Percentiles rank a stretch among this genome's conserved stretches.
Evolutionary conservation across 2,329 filamentous ascomycete genomes (phyloP).

Genomic region (Macroventuria anomochaeta): DNA sequence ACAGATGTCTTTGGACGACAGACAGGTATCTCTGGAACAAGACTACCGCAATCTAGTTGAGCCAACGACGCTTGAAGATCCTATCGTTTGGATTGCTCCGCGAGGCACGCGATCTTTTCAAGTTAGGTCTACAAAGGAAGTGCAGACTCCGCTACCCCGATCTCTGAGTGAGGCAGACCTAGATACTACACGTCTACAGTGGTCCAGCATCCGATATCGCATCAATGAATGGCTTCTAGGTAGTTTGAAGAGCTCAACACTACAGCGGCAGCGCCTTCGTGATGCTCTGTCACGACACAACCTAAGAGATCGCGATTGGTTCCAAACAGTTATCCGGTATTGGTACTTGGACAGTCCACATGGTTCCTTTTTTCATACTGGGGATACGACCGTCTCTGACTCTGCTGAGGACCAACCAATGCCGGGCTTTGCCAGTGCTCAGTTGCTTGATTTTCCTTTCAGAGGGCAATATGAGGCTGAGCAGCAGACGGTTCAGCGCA

Average conservation of each 20-base stretch:
- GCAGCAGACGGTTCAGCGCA: too few species aligned
- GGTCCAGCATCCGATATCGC: not conserved
- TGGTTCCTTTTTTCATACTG: not conserved
- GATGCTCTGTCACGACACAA: not conserved
- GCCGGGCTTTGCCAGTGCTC: too few species aligned
- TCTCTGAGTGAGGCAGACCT: not conserved
- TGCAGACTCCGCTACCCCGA: not conserved
- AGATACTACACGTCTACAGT: not conserved
- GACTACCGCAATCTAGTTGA: too few species aligned
- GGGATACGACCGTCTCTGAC: not conserved
- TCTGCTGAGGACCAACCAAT: not conserved
- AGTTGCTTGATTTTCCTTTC: not conserved
- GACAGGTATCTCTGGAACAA: not conserved
- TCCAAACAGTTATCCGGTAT: not conserved
- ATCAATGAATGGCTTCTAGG: not conserved
- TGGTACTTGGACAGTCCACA: not conserved
- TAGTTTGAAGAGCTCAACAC: not conserved
- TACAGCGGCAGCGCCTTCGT: not conserved
- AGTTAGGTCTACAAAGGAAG: not conserved
- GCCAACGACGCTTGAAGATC: too few species aligned
- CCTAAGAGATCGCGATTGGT: not conserved
- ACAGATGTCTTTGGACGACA: not conserved
- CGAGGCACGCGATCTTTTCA: not conserved
- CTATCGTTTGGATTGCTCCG: too few species aligned
- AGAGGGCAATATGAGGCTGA: not conserved